Percentiles rank a stretch among this genome's conserved stretches.
Conservation (phyloP, 208 protist genomes). For the Vickermania spadyakhi region DNA sequence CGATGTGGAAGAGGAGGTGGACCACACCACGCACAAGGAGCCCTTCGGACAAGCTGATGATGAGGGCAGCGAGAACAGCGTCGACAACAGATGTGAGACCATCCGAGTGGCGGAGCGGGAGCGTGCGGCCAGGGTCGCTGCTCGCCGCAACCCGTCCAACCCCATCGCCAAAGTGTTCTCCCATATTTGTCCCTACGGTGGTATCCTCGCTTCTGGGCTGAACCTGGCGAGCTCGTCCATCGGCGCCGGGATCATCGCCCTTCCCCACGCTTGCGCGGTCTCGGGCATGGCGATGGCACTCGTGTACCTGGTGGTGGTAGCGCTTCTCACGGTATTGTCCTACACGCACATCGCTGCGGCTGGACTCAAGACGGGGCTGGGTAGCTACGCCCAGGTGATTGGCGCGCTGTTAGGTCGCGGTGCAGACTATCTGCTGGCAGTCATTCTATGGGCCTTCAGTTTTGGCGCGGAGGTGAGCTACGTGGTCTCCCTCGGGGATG, state of each 20-base stretch:
- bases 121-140: not conserved
- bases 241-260: conserved; percentile 58
- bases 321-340: conserved; percentile 44
- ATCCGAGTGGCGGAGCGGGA: not conserved
- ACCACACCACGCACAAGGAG: not conserved
- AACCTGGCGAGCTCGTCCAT: conserved; percentile 52
- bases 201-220: conserved; percentile 14
- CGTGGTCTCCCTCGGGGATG: conserved; percentile 32
- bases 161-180: conserved; percentile 3
- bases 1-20: not conserved
- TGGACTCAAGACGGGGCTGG: conserved; percentile 22
- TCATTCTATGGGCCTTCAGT: conserved; percentile 35
- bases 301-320: conserved; percentile 52
- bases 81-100: not conserved
- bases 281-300: conserved; percentile 47
- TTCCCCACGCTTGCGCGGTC: conserved; percentile 38
- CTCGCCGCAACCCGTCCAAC: not conserved
- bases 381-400: conserved; percentile 48
- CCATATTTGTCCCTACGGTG: conserved; percentile 20
- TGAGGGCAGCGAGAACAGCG: not conserved
- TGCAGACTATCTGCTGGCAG: conserved; percentile 41
- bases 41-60: not conserved
- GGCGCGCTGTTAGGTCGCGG: conserved; percentile 27
- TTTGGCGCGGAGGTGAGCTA: conserved; percentile 56
- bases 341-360: conserved; percentile 27